Evolutionary conservation across 495 filamentous ascomycete species (phyloP), one percentile per base, ranked within the genome.

Genomic region (Durotheca rogersii): DNA sequence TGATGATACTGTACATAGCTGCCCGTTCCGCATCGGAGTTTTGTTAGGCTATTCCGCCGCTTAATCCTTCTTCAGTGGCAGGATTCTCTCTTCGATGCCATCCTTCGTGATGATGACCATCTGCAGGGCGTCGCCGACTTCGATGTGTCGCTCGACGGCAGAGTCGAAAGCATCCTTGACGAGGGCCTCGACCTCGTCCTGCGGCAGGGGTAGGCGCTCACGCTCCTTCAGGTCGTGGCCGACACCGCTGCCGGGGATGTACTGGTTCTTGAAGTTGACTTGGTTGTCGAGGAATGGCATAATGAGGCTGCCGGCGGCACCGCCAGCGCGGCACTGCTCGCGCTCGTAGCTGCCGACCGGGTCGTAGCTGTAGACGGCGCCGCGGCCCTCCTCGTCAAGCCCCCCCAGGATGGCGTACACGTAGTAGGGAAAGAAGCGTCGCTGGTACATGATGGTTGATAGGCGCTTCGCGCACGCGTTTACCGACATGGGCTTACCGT

Each of bases 201-300:
- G 78, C 18, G 85, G 75, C 58, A 97, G 72, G 43, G 80, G 79
- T 44, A 71, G 67, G 62, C 84, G 80, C 51, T 83, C 75, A 58
- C 83, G 79, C 63, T 82, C 77, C 70, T 87, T 71, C 43, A 96
- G 78, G 16, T 82, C 87, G 68, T 93, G 87, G 30, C 90, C 91
- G 58, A 81, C 81, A 44, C 88, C 90, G 60, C 86, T 90, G n/a
- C 83, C 86, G 7, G 93, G 93, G 19, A 90, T 76, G 68, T 95
- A 94, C 75, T 97, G 93, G 68, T 98, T 98, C 79, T 97, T 97
- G 78, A 90, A 93, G 72, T 97, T 96, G 74, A 98, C 93, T 70
- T 98, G 94, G 67, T 97, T 98, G 69, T 98, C 93, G 66, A 98
- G 75, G 77, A 98, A 97, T 3, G 93, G 93, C 87, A 96, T 97